Evolutionary conservation across 106 monocot species (phyloP).

Genomic region (Allium fistulosum): DNA sequence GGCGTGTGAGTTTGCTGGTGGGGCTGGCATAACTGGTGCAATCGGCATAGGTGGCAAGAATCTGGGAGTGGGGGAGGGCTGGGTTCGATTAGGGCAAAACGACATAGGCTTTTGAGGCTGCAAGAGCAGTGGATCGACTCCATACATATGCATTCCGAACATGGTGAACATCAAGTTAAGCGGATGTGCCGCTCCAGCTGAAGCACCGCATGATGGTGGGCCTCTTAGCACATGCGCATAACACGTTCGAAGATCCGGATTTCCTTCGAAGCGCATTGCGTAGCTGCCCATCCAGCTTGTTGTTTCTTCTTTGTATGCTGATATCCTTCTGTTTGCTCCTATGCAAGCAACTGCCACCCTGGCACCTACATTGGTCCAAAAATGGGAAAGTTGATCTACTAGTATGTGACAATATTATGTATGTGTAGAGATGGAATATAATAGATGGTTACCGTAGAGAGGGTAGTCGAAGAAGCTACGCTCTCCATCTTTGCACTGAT

Average conservation of each 20-base stretch:
- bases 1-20: not conserved
- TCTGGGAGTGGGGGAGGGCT: constrained; percentile 1
- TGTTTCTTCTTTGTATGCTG: constrained; percentile 24
- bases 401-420: no score
- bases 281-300: constrained; percentile 64
- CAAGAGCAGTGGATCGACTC: constrained; percentile 42
- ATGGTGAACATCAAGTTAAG: constrained; percentile 44
- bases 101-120: constrained; percentile 37
- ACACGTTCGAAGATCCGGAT: constrained; percentile 52
- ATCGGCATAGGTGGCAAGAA: not conserved
- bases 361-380: constrained; percentile 30
- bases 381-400: not conserved
- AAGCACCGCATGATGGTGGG: constrained; percentile 26
- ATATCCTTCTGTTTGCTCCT: constrained; percentile 9
- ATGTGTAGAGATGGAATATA: no score
- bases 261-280: constrained; percentile 45
- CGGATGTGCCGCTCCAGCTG: constrained; percentile 21
- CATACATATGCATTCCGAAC: constrained; percentile 51
- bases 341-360: constrained; percentile 54
- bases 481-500: no score
- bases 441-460: no score
- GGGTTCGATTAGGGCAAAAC: constrained; percentile 20
- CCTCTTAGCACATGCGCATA: constrained; percentile 33
- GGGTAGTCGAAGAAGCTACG: no score
- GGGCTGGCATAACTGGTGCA: not conserved